Conservation (phyloP, 2,329 filamentous ascomycete species). For the Fusarium hainanense region DNA sequence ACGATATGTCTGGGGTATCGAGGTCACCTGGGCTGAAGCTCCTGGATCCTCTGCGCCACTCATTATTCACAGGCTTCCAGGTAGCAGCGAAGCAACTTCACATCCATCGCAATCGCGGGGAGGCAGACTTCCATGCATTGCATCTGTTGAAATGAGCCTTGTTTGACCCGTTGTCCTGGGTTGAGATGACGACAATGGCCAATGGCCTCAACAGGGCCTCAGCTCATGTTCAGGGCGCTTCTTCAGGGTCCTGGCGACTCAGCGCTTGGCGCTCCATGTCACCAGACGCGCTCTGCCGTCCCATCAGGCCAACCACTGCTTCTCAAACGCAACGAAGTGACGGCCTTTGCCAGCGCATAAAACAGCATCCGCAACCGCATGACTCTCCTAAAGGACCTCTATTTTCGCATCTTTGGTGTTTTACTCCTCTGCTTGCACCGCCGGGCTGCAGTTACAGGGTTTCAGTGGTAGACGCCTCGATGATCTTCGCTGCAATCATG, state of each 20-base stretch:
- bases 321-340: slow-evolving; percentile 22
- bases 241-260: slow-evolving; percentile 40
- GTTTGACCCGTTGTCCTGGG: slow-evolving; percentile 6
- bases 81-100: slow-evolving; percentile 4
- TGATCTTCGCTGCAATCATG: slow-evolving; percentile 26
- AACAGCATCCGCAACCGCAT: slow-evolving; percentile 41
- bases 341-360: slow-evolving; percentile 44
- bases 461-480: slow-evolving; percentile 6
- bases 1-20: slow-evolving; percentile 32
- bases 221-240: slow-evolving; percentile 41
- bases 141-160: slow-evolving; percentile 30
- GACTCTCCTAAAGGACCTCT: slow-evolving; percentile 28
- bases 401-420: slow-evolving; percentile 33
- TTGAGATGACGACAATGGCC: slow-evolving; percentile 25
- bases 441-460: slow-evolving; percentile 9
- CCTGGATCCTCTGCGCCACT: slow-evolving; percentile 24
- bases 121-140: slow-evolving; percentile 9
- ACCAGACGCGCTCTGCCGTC: slow-evolving; percentile 39
- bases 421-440: slow-evolving; percentile 30
- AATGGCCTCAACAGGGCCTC: slow-evolving; percentile 35
- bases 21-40: slow-evolving; percentile 36
- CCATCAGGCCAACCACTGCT: slow-evolving; percentile 33
- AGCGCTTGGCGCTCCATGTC: slow-evolving; percentile 38
- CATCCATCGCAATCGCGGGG: not conserved
- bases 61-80: slow-evolving; percentile 6